Base-by-base conservation (phyloP, 352 stramenopile species). In the Nothophytophthora sp. region DNA sequence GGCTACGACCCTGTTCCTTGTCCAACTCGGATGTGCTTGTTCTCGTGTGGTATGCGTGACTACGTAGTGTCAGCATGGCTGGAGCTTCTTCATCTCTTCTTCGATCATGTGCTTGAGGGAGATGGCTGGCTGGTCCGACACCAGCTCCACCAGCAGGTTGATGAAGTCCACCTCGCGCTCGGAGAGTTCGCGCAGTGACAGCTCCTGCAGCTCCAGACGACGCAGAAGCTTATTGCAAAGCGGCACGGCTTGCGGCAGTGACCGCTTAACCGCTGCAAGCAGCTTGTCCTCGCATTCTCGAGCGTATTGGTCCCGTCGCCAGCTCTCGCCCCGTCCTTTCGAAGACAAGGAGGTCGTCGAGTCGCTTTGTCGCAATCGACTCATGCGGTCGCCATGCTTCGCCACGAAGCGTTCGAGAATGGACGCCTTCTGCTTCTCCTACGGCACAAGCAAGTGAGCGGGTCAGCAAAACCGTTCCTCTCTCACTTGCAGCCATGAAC, bases 91-190 rank as follows among this genome's bases (percentile, higher is more conserved):
- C 68, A 90, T 85, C 25, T 88, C 79, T 6, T 81, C 43, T 12
- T 86, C 62, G 23, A 90, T 90, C 79, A 89, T 90, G 19, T 63
- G 50, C 60, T 87, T 83, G 20, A 91, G 63, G 1, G 72, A 75
- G 19, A 74, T 36, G 0, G 71, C 69, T 3, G 81, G 79, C 50
- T 90, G 77, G 46, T 94, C 81, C 5, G 77, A 90, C 22, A 83
- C 81, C 0, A 94, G 65, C 24, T 90, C 80, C 1, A 91, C 76
- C 1, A 95, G 61, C 34, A 95, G 49, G 34, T 90, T 80, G 62
- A 92, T 92, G 15, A 90, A 88, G 54, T 95, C 84, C 5, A 88
- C 70, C 53, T 95, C 78, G 2, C 80, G 76, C 42, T 86, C 80
- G 10, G 75, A 82, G 50, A 80, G 86, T 45, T 94, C 81, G 5